Conservation (phyloP, 1,284 basidiomycete genomes). For the Dichomitus squalens region DNA sequence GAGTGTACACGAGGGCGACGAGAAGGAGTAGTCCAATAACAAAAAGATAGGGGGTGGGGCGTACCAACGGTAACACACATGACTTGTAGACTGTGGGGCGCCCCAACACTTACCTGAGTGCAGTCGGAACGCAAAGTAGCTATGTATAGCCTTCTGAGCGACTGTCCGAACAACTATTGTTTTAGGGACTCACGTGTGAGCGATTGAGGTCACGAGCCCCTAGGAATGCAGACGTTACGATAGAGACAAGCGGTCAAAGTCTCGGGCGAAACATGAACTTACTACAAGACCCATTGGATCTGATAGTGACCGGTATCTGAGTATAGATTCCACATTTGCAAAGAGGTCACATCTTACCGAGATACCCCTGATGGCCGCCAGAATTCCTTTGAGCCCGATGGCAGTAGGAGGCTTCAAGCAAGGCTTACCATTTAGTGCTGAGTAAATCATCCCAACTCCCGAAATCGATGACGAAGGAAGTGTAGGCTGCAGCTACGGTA, state of each 20-base stretch:
- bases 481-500: slow-evolving; percentile 12
- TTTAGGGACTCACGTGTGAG: slow-evolving; percentile 7
- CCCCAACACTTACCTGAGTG: slow-evolving; percentile 14
- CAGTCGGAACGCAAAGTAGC: slow-evolving; percentile 15
- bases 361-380: slow-evolving; percentile 9
- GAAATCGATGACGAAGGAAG: slow-evolving; percentile 9
- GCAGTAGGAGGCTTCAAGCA: neutral
- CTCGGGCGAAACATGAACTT: neutral
- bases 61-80: no score
- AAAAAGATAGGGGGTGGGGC: no score
- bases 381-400: neutral
- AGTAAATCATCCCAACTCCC: slow-evolving; percentile 2
- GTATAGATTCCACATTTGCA: neutral
- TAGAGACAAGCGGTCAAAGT: no score
- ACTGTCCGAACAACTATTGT: neutral
- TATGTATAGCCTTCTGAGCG: neutral
- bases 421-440: slow-evolving; percentile 9
- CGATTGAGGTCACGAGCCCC: slow-evolving; percentile 10
- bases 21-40: no score
- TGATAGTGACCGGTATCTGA: neutral
- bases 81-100: no score
- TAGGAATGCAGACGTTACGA: neutral
- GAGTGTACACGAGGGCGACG: no score
- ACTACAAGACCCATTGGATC: slow-evolving; percentile 16
- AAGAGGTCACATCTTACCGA: neutral